These are phyloP conservation scores for Neurospora sp. DNA, from an alignment of 495 filamentous ascomycete species.

Conservation along the genomic window DNA sequence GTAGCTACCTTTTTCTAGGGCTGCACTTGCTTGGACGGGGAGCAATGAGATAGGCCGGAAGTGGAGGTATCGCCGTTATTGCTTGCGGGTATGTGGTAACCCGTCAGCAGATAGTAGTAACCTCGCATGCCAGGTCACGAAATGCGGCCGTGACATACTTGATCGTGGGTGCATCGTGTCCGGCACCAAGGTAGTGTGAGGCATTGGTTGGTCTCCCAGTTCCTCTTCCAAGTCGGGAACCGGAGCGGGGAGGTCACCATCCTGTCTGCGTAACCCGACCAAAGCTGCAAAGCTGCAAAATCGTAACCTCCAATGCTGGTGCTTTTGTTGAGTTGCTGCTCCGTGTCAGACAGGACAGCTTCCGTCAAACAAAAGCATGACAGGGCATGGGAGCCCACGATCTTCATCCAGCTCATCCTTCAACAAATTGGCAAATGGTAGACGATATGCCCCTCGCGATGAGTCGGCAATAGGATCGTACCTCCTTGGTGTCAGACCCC, in stretches of 20 bases:
- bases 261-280: neutral
- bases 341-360: neutral
- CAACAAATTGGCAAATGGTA: too few species aligned
- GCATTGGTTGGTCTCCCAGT: neutral
- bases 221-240: neutral
- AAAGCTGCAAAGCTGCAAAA: neutral
- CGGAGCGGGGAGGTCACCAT: neutral
- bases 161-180: neutral
- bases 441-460: neutral
- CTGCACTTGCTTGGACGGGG: neutral
- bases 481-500: neutral
- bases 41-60: neutral
- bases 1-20: neutral
- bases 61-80: neutral
- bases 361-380: neutral
- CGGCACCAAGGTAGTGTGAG: neutral
- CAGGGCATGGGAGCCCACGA: neutral
- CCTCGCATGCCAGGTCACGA: neutral
- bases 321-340: neutral
- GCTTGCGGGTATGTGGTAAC: neutral
- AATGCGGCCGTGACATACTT: neutral
- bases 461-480: neutral
- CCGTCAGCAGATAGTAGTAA: neutral
- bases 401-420: neutral
- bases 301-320: neutral